Evolutionary conservation across 139 green algal genomes (phyloP).

Genomic region (Chlorella ohadii): DNA sequence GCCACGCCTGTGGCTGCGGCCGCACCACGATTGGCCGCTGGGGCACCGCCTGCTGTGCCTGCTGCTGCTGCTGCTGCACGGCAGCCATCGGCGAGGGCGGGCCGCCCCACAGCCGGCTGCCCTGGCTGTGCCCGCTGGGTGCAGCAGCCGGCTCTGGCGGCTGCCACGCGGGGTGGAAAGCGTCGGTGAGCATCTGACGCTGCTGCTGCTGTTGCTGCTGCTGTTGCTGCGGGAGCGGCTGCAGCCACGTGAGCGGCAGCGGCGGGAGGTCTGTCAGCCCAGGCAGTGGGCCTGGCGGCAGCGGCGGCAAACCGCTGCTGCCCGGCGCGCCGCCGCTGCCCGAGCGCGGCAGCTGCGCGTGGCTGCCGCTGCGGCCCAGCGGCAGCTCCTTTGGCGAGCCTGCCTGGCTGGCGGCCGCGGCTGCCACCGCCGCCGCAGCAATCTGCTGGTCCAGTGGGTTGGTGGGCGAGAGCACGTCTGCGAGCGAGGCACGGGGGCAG

Average conservation of each 20-base stretch:
- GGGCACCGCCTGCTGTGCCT: not conserved
- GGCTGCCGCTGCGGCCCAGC: not conserved
- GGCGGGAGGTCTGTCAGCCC: not conserved
- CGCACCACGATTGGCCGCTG: not conserved
- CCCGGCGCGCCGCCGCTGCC: not conserved
- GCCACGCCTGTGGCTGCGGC: too few relatives aligned
- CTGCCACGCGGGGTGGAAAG: not conserved
- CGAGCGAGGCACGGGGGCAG: too few relatives aligned
- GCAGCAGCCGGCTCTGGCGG: not conserved
- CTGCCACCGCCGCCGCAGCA: slow-evolving; percentile 8
- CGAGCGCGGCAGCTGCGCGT: not conserved
- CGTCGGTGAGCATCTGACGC: not conserved
- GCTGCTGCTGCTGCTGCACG: slow-evolving; percentile 4
- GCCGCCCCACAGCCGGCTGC: not conserved
- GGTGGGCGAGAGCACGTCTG: not conserved
- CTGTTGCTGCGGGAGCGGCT: not conserved
- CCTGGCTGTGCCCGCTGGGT: not conserved
- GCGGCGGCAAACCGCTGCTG: too few relatives aligned
- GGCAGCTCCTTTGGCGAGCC: not conserved
- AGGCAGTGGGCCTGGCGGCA: not conserved
- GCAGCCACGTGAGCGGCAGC: too few relatives aligned
- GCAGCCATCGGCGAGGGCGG: not conserved
- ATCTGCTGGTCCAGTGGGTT: slow-evolving; percentile 14
- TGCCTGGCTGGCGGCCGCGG: not conserved
- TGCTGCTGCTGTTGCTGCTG: not conserved